Evolutionary conservation across 805 yeast species (phyloP), one percentile per base, ranked within the genome.

Genomic region (Saccharomycopsis fodiens): DNA sequence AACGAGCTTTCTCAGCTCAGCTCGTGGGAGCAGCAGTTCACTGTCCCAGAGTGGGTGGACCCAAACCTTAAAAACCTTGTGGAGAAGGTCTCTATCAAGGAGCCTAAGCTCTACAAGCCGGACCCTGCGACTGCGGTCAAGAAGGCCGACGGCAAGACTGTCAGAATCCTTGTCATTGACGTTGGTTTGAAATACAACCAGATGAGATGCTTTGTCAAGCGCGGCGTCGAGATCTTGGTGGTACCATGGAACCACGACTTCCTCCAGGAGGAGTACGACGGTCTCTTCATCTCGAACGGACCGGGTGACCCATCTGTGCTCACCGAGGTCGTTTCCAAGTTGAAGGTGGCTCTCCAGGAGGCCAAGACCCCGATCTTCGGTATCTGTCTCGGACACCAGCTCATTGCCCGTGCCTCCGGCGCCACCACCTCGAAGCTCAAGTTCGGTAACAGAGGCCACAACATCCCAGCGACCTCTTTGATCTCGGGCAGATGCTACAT

Each of bases 381-480:
- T 77, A 93, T 93, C 63, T 93, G 98, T 78, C 73, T 93, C 55
- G 98, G 98, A 66, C 98, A 93, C 69, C 98, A 93, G 73, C 76
- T 93, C 60, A 67, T 93, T 62, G 96, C 97, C 25, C 75, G 94
- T 68, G 96, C 98, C 41, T 70, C 93, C 44, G 98, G 98, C 60
- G 97, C 97, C 50, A 73, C 85, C 27, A 93, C 98, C 39, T 56
- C 79, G 57, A 93, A 93, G 69, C 70, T 93, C 70, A 89, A 89
- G 69, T 93, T 87, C 59, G 98, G 98, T 79, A 93, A 93, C 76
- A 88, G 98, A 75, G 98, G 97, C 60, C 98, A 93, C 69, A 93
- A 93, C 67, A 93, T 93, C 57, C 98, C 98, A 50, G 85, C 93
- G 70, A 85, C 95, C 56, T 88, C 84, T 54, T 75, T 81, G 55